Evolutionary conservation across 1,139 yeast genomes (phyloP), one percentile per base, ranked within the genome.

Genomic region (Ashbya aceris): DNA sequence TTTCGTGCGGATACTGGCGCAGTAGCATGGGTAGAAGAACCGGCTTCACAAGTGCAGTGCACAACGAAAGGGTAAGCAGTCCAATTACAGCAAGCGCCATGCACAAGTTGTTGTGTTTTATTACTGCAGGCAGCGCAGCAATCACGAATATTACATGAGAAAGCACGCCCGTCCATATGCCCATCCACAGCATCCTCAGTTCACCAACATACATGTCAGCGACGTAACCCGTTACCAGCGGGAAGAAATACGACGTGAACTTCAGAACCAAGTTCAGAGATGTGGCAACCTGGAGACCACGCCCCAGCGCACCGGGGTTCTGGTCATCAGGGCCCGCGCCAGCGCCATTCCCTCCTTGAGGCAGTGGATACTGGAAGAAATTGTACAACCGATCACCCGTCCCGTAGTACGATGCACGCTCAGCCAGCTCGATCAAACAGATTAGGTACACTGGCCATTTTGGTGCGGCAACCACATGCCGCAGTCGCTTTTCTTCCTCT

Each of bases 341-440:
- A 41, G 70, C 63, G 17, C 68, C 67, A 40, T 70, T 70, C 30
- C 75, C 72, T 38, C 74, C 74, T 27, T 54, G 60, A 3, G 81
- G 81, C 39, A 76, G 57, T 10, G 72, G 71, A 49, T 78, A 60
- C 62, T 81, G 86, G 78, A 83, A 79, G 61, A 83, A 83, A 65
- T 84, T 83, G 62, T 78, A 82, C 67, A 83, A 77, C 14, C 86
- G 82, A 47, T 84, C 82, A 39, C 80, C 71, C 45, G 83, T 68
- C 56, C 94, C 93, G 55, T 83, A 84, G 69, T 79, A 84, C n/a
- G 91, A 73, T 61, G 84, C 84, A 54, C 95, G 74, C 64, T 84
- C 95, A 34, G 89, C 77, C 50, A 84, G 74, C 62, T 84, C 95
- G 33, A 84, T 84, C 40, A 83, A 50, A 30, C 91, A 87, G 40